Percentiles rank a stretch among this genome's conserved stretches.
These are phyloP conservation scores for Tricholoma flavovirens DNA, from an alignment of 768 basidiomycete genomes.

Conservation along the genomic window DNA sequence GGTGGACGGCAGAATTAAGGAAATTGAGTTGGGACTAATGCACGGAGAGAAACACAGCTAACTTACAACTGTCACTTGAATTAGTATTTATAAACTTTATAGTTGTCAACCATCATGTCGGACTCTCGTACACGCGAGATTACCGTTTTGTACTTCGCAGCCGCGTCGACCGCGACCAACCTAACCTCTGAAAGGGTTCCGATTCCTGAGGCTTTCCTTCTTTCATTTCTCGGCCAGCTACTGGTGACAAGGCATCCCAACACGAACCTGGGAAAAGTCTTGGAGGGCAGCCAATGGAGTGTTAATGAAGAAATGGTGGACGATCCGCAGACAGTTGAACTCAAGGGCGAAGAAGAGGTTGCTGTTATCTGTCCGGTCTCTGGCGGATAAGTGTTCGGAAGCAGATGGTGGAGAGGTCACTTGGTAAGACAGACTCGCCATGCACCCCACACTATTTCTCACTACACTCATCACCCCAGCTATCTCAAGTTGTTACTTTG, in stretches of 20 bases:
- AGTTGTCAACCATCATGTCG: slow-evolving; percentile 9
- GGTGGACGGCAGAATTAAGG: slow-evolving; percentile 83
- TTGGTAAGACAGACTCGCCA: not conserved
- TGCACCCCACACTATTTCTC: not conserved
- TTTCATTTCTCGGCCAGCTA: slow-evolving; percentile 43
- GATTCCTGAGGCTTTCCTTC: slow-evolving; percentile 43
- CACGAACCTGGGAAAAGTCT: slow-evolving; percentile 43
- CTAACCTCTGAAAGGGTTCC: slow-evolving; percentile 46
- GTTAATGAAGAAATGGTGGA: slow-evolving; percentile 79
- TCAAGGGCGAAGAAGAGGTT: slow-evolving; percentile 72
- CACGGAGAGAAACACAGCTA: not conserved
- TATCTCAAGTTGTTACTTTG: not conserved
- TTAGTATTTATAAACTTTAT: too few species aligned
- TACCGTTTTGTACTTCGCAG: slow-evolving; percentile 51
- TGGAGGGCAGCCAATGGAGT: slow-evolving; percentile 67
- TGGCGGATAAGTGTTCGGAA: slow-evolving; percentile 46
- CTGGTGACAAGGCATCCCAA: slow-evolving; percentile 52
- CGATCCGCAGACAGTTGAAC: slow-evolving; percentile 37
- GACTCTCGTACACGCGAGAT: slow-evolving; percentile 20
- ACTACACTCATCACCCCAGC: not conserved
- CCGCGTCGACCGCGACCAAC: slow-evolving; percentile 67
- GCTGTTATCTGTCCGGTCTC: slow-evolving; percentile 80
- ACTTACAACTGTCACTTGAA: not conserved
- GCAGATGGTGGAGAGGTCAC: not conserved
- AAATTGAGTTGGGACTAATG: slow-evolving; percentile 12